These are phyloP conservation scores for Calocybe indica DNA, from an alignment of 768 basidiomycete genomes.

Conservation along the genomic window DNA sequence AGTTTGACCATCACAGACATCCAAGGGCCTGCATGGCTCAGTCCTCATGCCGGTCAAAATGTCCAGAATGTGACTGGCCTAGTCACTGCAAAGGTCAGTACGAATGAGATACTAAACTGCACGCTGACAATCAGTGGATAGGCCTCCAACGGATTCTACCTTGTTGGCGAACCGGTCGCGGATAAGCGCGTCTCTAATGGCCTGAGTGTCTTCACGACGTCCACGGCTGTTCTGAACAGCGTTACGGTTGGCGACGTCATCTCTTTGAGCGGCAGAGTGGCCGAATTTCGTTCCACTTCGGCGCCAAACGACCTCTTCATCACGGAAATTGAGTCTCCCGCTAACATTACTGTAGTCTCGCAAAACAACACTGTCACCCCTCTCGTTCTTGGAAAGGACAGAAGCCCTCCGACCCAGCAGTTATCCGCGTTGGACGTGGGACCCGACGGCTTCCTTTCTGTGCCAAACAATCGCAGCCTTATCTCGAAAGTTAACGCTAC, in stretches of 20 bases:
- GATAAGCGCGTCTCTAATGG: slow-evolving; percentile 48
- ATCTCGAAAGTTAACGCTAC: slow-evolving; percentile 40
- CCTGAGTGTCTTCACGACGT: slow-evolving; percentile 41
- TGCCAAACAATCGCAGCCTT: slow-evolving; percentile 46
- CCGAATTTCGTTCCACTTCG: slow-evolving; percentile 42
- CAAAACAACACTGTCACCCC: slow-evolving; percentile 40
- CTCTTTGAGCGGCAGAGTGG: slow-evolving; percentile 36
- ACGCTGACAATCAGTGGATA: slow-evolving; percentile 11
- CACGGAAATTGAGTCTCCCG: slow-evolving; percentile 43
- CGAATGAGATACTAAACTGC: neutral
- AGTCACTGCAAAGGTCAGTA: slow-evolving; percentile 46
- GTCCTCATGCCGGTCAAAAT: slow-evolving; percentile 37
- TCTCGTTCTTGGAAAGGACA: slow-evolving; percentile 45
- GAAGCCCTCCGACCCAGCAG: slow-evolving; percentile 44
- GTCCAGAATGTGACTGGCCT: slow-evolving; percentile 44
- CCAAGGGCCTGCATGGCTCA: slow-evolving; percentile 42
- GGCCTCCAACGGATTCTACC: slow-evolving; percentile 43
- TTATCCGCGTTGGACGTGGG: slow-evolving; percentile 47
- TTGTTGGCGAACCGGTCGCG: slow-evolving; percentile 34
- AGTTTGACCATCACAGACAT: slow-evolving; percentile 40
- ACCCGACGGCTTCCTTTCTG: slow-evolving; percentile 47
- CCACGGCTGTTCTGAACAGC: slow-evolving; percentile 25
- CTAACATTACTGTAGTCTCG: slow-evolving; percentile 37
- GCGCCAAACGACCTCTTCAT: slow-evolving; percentile 39
- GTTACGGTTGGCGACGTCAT: slow-evolving; percentile 44